Conservation (phyloP, 169 alveolate genomes). For the Cystoisospora suis region DNA sequence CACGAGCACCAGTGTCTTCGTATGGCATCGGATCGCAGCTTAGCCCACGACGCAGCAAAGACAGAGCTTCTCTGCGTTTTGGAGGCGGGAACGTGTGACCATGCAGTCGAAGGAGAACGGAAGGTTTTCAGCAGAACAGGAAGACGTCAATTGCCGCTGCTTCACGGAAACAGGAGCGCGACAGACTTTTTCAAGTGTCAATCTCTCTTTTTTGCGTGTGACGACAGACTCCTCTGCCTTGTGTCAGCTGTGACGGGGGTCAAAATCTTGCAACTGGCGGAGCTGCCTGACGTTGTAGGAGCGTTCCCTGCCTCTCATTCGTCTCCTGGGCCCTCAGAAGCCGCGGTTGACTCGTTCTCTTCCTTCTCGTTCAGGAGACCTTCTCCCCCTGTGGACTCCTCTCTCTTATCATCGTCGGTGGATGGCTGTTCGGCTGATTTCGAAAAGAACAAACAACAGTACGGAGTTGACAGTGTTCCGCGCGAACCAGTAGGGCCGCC, state of each 20-base stretch:
- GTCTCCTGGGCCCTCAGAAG: background rate
- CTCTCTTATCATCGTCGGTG: background rate
- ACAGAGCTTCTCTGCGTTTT: too few relatives aligned
- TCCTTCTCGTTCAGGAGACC: background rate
- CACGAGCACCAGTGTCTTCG: too few relatives aligned
- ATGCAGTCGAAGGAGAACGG: too few relatives aligned
- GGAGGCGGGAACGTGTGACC: too few relatives aligned
- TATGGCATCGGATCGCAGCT: too few relatives aligned
- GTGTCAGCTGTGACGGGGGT: conserved; percentile 15
- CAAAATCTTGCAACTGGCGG: background rate
- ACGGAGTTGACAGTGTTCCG: too few relatives aligned
- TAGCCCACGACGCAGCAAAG: too few relatives aligned
- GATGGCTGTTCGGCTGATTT: background rate
- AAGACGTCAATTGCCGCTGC: background rate
- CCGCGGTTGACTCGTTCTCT: background rate
- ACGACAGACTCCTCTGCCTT: background rate
- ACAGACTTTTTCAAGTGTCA: background rate
- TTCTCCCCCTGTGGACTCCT: background rate
- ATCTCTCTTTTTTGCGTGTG: background rate
- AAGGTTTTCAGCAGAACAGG: background rate
- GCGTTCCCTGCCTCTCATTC: background rate
- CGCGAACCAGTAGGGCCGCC: too few relatives aligned
- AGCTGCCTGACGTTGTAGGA: too few relatives aligned
- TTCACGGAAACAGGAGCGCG: background rate
- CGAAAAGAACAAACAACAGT: too few relatives aligned